Conservation (phyloP, 768 basidiomycete species). For the Filobasidium floriforme region DNA sequence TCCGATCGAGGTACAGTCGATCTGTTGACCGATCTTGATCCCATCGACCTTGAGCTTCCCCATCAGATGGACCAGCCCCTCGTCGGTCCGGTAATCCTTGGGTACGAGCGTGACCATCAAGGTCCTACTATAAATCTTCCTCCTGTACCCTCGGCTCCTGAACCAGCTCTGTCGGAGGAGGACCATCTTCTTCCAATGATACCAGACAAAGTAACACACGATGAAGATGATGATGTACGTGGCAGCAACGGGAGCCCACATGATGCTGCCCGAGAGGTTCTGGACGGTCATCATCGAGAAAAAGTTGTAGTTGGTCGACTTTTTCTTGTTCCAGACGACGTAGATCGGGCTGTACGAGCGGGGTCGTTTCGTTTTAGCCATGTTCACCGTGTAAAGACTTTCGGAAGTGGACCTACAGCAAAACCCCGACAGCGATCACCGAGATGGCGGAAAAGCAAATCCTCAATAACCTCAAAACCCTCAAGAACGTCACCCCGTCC, state of each 20-base stretch:
- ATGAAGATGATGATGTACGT: constrained; percentile 66
- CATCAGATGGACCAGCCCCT: constrained; percentile 57
- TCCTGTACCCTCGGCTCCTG: constrained; percentile 56
- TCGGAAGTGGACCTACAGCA: constrained; percentile 22
- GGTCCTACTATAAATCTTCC: constrained; percentile 88
- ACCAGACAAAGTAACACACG: constrained; percentile 32
- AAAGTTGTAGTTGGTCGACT: constrained; percentile 49
- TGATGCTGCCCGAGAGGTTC: constrained; percentile 61
- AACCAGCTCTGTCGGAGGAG: constrained; percentile 77
- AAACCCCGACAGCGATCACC: constrained; percentile 24
- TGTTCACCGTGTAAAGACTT: too few relatives aligned
- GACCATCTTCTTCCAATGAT: constrained; percentile 55
- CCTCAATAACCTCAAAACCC: constrained; percentile 80
- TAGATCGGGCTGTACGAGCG: constrained; percentile 78
- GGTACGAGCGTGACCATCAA: constrained; percentile 71
- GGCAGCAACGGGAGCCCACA: constrained; percentile 76
- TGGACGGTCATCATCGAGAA: constrained; percentile 65
- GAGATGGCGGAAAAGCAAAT: constrained; percentile 39
- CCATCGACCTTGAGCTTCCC: constrained; percentile 45
- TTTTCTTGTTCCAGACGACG: constrained; percentile 66
- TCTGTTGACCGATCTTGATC: constrained; percentile 44
- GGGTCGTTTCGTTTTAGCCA: too few relatives aligned
- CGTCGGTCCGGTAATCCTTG: constrained; percentile 73
- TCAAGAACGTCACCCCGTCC: constrained; percentile 85
- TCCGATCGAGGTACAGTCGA: constrained; percentile 44